Evolutionary conservation across 2,329 filamentous ascomycete genomes (phyloP).

Genomic region (Beauveria medogensis): DNA sequence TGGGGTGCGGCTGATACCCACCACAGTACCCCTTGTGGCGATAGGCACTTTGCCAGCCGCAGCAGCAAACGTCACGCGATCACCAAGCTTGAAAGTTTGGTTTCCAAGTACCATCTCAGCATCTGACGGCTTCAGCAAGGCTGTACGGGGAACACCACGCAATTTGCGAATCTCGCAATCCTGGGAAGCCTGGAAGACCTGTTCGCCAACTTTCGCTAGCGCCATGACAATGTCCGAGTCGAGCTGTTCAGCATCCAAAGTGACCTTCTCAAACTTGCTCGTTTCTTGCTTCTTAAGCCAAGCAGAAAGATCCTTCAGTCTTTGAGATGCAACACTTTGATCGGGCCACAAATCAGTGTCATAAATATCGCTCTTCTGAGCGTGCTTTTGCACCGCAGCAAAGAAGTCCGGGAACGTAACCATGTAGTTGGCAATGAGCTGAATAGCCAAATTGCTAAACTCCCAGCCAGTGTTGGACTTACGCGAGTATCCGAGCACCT

Average conservation of each 20-base stretch:
- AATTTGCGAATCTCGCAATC: slow-evolving; percentile 59
- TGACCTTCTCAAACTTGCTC: slow-evolving; percentile 90
- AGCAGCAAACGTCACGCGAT: slow-evolving; percentile 87
- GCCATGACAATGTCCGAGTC: slow-evolving; percentile 81
- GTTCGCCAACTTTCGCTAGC: slow-evolving; percentile 70
- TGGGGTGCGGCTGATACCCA: slow-evolving; percentile 83
- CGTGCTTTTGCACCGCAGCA: slow-evolving; percentile 75
- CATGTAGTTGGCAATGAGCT: slow-evolving; percentile 82
- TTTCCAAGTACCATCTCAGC: slow-evolving; percentile 86
- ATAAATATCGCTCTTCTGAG: slow-evolving; percentile 72
- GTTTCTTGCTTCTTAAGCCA: slow-evolving; percentile 92
- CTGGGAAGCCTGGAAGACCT: slow-evolving; percentile 42
- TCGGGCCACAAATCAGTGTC: slow-evolving; percentile 82
- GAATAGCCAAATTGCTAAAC: slow-evolving; percentile 78
- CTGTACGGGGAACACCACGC: slow-evolving; percentile 74
- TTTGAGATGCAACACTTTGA: slow-evolving; percentile 60
- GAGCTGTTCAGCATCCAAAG: slow-evolving; percentile 90
- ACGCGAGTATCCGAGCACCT: slow-evolving; percentile 91
- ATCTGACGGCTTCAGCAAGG: slow-evolving; percentile 85
- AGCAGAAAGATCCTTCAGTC: slow-evolving; percentile 85
- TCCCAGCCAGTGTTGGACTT: slow-evolving; percentile 87
- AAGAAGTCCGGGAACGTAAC: slow-evolving; percentile 92
- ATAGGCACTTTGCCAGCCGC: slow-evolving; percentile 93
- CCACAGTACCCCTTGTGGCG: slow-evolving; percentile 83
- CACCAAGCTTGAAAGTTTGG: slow-evolving; percentile 76